A percentile compares a stretch with the other conserved stretches of the same genome.
Conservation (phyloP, 768 basidiomycete species). For the Russula emetica region DNA sequence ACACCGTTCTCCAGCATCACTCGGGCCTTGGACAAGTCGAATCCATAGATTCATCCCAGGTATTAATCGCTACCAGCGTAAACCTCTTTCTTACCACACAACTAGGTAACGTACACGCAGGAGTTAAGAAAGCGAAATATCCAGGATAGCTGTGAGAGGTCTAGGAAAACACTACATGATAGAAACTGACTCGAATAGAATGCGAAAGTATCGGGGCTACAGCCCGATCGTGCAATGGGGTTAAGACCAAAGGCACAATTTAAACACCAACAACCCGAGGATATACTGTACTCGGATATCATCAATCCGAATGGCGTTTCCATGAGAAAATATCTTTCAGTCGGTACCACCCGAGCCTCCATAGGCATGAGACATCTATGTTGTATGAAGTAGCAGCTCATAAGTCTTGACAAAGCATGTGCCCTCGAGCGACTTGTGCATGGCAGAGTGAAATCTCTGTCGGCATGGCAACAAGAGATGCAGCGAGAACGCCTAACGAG, state of each 20-base stretch:
- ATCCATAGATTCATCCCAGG: too few species aligned
- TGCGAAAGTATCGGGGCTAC: not conserved
- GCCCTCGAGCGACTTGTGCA: conserved; percentile 65
- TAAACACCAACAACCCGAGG: not conserved
- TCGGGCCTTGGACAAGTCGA: not conserved
- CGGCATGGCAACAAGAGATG: conserved; percentile 63
- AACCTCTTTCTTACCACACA: too few species aligned
- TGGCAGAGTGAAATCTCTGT: conserved; percentile 75
- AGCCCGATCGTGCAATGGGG: not conserved
- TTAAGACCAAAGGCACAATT: not conserved
- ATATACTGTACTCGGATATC: not conserved
- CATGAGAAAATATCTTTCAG: not conserved
- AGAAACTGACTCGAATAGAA: not conserved
- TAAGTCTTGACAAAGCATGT: conserved; percentile 62
- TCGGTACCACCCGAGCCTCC: not conserved
- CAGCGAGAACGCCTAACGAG: conserved; percentile 62
- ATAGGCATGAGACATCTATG: not conserved
- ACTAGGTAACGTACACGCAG: not conserved
- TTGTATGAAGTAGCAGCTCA: conserved; percentile 32
- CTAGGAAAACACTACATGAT: not conserved
- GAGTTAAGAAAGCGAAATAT: not conserved
- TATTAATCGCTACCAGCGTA: too few species aligned
- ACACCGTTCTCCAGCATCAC: not conserved
- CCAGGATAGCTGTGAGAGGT: not conserved
- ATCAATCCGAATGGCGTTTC: not conserved